Percentiles rank a stretch among this genome's conserved stretches.
phyloP scores from a whole-genome alignment of 148 eudicot genomes.

The Fagopyrum esculentum region DNA sequence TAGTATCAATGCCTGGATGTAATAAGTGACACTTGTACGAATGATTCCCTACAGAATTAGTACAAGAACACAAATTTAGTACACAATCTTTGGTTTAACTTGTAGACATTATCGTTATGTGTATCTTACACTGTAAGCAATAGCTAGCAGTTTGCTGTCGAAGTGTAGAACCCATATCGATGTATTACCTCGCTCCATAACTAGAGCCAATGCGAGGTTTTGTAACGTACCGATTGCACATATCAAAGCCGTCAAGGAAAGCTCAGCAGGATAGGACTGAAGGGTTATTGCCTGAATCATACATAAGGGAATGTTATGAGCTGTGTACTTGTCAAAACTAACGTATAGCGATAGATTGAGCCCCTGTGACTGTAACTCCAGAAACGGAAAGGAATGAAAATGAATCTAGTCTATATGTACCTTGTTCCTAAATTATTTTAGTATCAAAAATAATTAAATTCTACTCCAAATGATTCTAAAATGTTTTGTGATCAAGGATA shows the following conservation, averaged over 20 bases:
- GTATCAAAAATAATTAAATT: too few relatives aligned
- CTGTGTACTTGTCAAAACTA: too few relatives aligned
- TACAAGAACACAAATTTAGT: conserved; percentile 13
- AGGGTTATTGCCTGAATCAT: conserved; percentile 50
- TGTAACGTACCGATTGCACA: conserved; percentile 53
- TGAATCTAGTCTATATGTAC: too few relatives aligned
- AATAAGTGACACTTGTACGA: conserved; percentile 58
- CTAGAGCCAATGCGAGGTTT: conserved; percentile 43
- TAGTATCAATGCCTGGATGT: conserved; percentile 53
- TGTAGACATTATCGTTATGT: not conserved
- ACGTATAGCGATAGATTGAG: too few relatives aligned
- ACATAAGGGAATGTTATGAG: not conserved
- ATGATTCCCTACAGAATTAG: conserved; percentile 51
- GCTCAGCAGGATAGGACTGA: conserved; percentile 70
- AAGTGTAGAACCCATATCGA: conserved; percentile 55
- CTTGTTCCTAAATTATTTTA: too few relatives aligned
- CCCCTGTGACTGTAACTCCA: too few relatives aligned
- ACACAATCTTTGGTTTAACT: not conserved
- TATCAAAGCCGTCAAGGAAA: conserved; percentile 67
- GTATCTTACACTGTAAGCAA: conserved; percentile 54
- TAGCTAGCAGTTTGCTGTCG: conserved; percentile 51
- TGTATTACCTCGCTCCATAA: conserved; percentile 41
- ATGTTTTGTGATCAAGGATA: too few relatives aligned
- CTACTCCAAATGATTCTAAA: too few relatives aligned
- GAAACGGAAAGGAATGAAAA: too few relatives aligned